Base-by-base conservation (phyloP, 805 yeast genomes). In the Pichia californica region DNA sequence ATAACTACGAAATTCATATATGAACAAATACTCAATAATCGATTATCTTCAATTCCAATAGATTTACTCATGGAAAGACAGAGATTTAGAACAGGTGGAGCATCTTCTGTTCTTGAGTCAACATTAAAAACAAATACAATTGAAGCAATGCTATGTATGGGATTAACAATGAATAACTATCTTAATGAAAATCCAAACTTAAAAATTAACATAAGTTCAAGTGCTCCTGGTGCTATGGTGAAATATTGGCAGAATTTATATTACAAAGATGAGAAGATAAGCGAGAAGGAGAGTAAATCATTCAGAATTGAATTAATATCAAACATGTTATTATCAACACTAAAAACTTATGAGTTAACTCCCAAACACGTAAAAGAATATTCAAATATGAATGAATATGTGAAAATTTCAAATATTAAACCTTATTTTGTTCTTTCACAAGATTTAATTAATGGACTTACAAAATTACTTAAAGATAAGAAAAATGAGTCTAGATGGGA, bases 61-160 rank as follows among this genome's bases (percentile, higher is more conserved):
- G 16, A 45, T 3, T 65, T 76, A 3, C 52, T 79, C 10, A 60
- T 80, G 3, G 87, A 81, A 52, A 54, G 77, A 44, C 87, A 81
- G 55, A 53, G 86, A 31, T 64, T 72, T 32, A 64, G 85, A 39
- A 67, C 77, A 0, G 60, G 59, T 49, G 74, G 81, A 0, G 62
- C 73, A 2, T 62, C 66, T 10, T 58, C 56, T 15, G 70, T 80
- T 1, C 61, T 75, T 5, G 81, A 78, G 43, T 68, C 71, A 43
- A 69, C 79, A 3, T 54, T 79, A 25, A 67, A 71, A 40, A 70
- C 76, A 5, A 79, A 77, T 43, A 66, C 77, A 19, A 52, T 80
- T 28, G 87, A 80, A 52, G 67, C 70, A 14, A 72, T 74, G 70
- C 33, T 75, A 15, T 48, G 56, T 4, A 49, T 49, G 52, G 50